Evolutionary conservation across 352 stramenopile species (phyloP), one percentile per base, ranked within the genome.

Genomic region (Phytopythium delawarense): DNA sequence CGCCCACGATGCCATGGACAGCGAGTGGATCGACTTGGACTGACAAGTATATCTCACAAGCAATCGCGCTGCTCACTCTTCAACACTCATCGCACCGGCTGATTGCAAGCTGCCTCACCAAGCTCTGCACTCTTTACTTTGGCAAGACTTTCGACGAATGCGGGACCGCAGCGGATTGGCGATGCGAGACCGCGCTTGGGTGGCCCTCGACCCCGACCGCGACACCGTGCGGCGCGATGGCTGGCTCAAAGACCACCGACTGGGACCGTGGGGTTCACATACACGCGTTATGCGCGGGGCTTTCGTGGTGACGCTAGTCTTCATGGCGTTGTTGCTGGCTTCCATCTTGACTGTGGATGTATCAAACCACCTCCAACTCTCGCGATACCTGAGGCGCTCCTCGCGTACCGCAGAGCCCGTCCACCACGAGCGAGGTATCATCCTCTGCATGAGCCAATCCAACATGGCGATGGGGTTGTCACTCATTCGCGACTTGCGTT

Each of bases 401-500:
- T 2, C 40, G 40, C 0, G 12, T 0, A 8, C 16, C 15, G 21
- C 40, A 21, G 15, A 46, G 40, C 6, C 40, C n/a, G 21, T 60
- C 37, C 52, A 42, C n/a, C 40, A 45, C 15, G 42, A 61, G 8
- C 35, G 23, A 4, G 67, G 63, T 23, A 67, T 74, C 53, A 57
- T 74, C 35, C 13, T 74, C 34, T 62, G 48, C 34, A 49, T 74
- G 39, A 61, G 67, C 56, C 49, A 67, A 16, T 28, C 25, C 12
- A 51, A 59, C 3, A 20, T 71, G 11, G 21, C 59, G 4, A 63
- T 74, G 44, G 67, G 67, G 7, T n/a, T 65, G 23, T 74, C 67
- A 23, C 57, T 74, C n/a, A 67, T 74, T 30, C 59, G 64, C 35
- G 63, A 76, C 62, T 34, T 82, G 60, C 42, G 71, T 28, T 21